These are phyloP conservation scores for Debaryomyces udenii DNA, from an alignment of 1,139 yeast species.

Conservation along the genomic window DNA sequence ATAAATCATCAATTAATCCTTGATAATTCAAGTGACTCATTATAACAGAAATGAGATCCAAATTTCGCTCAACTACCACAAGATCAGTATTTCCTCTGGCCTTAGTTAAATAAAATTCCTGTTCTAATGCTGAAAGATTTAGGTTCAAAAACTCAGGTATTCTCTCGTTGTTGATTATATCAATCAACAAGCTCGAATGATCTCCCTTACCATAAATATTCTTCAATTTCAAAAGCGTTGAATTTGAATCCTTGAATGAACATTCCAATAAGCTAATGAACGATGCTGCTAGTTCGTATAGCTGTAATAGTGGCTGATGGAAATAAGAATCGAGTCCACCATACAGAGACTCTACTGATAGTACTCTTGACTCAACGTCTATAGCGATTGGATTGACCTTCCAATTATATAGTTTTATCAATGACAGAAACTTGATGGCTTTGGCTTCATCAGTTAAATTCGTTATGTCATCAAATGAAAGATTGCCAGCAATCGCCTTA, in stretches of 20 bases:
- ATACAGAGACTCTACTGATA: slow-evolving; percentile 21
- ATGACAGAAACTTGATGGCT: slow-evolving; percentile 22
- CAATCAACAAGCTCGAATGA: slow-evolving; percentile 36
- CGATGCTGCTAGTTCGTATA: slow-evolving; percentile 30
- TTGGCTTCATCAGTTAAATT: slow-evolving; percentile 10
- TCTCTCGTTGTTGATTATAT: slow-evolving; percentile 27
- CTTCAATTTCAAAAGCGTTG: slow-evolving; percentile 30
- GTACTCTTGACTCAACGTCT: slow-evolving; percentile 26
- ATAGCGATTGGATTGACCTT: slow-evolving; percentile 27
- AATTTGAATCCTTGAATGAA: slow-evolving; percentile 19
- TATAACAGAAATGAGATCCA: slow-evolving; percentile 72
- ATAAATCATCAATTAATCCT: slow-evolving; percentile 79
- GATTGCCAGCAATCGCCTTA: slow-evolving; percentile 23
- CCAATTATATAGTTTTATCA: slow-evolving; percentile 38
- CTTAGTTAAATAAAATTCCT: slow-evolving; percentile 38
- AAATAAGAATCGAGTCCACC: slow-evolving; percentile 35
- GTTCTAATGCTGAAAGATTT: slow-evolving; percentile 36
- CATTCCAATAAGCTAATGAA: slow-evolving; percentile 27
- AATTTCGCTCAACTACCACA: slow-evolving; percentile 74
- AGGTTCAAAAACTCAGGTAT: slow-evolving; percentile 34
- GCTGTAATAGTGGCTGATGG: slow-evolving; percentile 37
- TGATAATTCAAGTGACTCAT: slow-evolving; percentile 78
- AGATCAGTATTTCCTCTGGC: slow-evolving; percentile 57
- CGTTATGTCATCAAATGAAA: slow-evolving; percentile 25
- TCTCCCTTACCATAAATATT: slow-evolving; percentile 46